These are phyloP conservation scores for Botrytis aclada DNA, from an alignment of 2,329 filamentous ascomycete species.

Conservation along the genomic window DNA sequence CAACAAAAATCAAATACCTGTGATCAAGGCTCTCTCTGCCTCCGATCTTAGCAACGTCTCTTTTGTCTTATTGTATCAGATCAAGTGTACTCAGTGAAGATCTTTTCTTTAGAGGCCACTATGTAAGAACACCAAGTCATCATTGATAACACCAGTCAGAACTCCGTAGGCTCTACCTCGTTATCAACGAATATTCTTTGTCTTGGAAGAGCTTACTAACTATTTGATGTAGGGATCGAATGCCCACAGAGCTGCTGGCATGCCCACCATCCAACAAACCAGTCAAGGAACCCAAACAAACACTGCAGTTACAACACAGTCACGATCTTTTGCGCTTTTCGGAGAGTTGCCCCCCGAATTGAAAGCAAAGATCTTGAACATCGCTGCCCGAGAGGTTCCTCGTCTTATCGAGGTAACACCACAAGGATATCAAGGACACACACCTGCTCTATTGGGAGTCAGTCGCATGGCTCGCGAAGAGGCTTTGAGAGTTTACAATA, in stretches of 20 bases:
- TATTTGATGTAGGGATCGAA: not conserved
- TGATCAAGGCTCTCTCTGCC: not conserved
- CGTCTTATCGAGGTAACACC: not conserved
- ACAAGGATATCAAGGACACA: not conserved
- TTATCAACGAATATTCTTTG: not conserved
- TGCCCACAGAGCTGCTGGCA: not conserved
- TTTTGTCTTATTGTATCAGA: not conserved
- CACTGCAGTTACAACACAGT: not conserved
- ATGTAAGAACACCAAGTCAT: not conserved
- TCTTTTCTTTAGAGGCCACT: not conserved
- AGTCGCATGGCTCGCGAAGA: not conserved
- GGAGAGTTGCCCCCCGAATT: not conserved
- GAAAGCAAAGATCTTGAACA: not conserved
- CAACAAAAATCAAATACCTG: not conserved
- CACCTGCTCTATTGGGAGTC: not conserved
- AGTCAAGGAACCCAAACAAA: not conserved
- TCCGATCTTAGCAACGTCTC: not conserved
- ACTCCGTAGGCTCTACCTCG: not conserved
- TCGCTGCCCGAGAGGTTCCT: not conserved
- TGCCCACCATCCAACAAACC: not conserved
- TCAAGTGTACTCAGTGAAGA: not conserved
- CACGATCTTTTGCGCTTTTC: not conserved
- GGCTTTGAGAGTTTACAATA: not conserved
- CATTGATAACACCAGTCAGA: not conserved
- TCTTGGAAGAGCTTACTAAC: not conserved